A percentile compares a stretch with the other conserved stretches of the same genome.
Conservation (phyloP, 805 yeast species). For the Cyberlindnera mycetangii region DNA sequence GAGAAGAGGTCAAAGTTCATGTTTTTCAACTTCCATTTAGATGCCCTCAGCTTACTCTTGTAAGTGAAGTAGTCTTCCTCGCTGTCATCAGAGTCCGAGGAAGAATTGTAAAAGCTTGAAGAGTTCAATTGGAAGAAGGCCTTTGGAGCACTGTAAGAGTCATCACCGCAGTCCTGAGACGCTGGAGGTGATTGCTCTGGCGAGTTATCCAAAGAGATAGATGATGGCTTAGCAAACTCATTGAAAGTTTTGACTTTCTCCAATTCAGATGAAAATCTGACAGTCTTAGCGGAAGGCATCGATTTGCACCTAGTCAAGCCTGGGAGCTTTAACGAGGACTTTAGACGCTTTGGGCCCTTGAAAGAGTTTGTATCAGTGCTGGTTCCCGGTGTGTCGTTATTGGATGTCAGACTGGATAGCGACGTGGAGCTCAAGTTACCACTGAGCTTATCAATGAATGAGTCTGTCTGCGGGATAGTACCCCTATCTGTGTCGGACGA, state of each 20-base stretch:
- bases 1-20: constrained; percentile 20
- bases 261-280: constrained; percentile 59
- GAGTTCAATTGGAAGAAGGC: constrained; percentile 25
- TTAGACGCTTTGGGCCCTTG: constrained; percentile 23
- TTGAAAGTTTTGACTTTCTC: constrained; percentile 65
- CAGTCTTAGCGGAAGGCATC: constrained; percentile 53
- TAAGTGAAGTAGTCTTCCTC: constrained; percentile 22
- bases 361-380: constrained; percentile 9
- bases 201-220: constrained; percentile 58
- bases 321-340: constrained; percentile 47
- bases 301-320: constrained; percentile 39
- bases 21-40: constrained; percentile 21
- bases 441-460: constrained; percentile 2
- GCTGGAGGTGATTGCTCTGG: constrained; percentile 33
- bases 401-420: constrained; percentile 13
- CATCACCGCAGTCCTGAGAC: constrained; percentile 6
- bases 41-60: constrained; percentile 12
- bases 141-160: constrained; percentile 14
- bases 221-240: constrained; percentile 55
- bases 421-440: constrained; percentile 15
- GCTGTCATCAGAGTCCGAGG: constrained; percentile 23
- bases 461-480: neutral
- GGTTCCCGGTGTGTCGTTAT: constrained; percentile 13
- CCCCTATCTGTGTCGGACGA: neutral
- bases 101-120: constrained; percentile 12